These are phyloP conservation scores for Fusarium abutilonis DNA, from an alignment of 2,329 filamentous ascomycete species.

Conservation along the genomic window DNA sequence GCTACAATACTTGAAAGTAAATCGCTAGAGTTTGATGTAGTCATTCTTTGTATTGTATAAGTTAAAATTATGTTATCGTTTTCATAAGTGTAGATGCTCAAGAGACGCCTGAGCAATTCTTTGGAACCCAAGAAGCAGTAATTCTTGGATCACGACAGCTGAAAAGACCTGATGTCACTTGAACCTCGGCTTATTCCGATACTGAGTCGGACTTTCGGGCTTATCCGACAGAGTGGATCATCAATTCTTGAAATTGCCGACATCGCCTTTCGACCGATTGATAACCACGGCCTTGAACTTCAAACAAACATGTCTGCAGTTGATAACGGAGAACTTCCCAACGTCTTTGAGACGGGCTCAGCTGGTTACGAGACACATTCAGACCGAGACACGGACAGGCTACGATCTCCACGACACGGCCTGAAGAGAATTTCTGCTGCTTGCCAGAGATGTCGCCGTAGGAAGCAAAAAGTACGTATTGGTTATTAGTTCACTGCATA, in stretches of 20 bases:
- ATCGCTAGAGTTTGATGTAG: too few species aligned
- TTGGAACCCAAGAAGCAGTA: too few species aligned
- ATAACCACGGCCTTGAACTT: not conserved
- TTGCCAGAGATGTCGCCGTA: constrained; percentile 37
- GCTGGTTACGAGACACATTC: constrained; percentile 10
- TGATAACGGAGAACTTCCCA: constrained; percentile 21
- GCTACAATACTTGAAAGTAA: too few species aligned
- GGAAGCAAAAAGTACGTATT: constrained; percentile 38
- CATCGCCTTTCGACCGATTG: constrained; percentile 2
- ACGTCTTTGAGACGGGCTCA: constrained; percentile 11
- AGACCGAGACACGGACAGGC: constrained; percentile 14
- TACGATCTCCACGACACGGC: constrained; percentile 27
- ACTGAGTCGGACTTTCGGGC: constrained; percentile 16
- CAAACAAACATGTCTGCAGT: constrained; percentile 15
- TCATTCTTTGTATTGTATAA: too few species aligned
- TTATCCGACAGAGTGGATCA: constrained; percentile 19
- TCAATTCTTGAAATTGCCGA: not conserved
- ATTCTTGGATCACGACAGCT: too few species aligned
- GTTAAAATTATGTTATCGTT: too few species aligned
- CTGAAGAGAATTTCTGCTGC: constrained; percentile 37
- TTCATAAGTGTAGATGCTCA: too few species aligned
- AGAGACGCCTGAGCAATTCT: too few species aligned
- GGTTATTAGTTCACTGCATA: too few species aligned
- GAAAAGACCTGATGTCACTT: too few species aligned
- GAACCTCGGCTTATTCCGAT: constrained; percentile 19